Conservation (phyloP, 129 eudicot species). For the Deinandra increscens region DNA sequence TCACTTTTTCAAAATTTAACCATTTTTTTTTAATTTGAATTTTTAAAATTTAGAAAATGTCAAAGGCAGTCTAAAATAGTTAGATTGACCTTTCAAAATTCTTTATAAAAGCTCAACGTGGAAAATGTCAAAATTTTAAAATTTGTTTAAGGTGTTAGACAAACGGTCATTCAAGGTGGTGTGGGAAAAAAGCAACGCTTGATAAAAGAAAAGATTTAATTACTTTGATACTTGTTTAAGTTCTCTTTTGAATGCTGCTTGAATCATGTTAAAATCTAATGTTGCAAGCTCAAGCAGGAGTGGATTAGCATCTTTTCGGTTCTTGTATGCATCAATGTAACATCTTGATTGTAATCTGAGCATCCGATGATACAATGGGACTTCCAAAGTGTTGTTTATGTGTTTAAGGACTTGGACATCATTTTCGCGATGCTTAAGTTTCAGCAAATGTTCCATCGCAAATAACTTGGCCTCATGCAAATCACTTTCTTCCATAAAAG, state of each 20-base stretch:
- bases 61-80: too few species aligned
- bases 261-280: conserved; percentile 40
- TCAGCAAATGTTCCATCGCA: conserved; percentile 9
- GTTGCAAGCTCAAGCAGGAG: conserved; percentile 31
- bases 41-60: too few species aligned
- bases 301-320: conserved; percentile 9
- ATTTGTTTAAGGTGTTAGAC: too few species aligned
- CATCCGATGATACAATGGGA: conserved; percentile 19
- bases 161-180: too few species aligned
- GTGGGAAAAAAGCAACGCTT: too few species aligned
- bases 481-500: conserved; percentile 30
- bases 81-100: too few species aligned
- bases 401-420: neutral
- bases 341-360: conserved; percentile 31
- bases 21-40: too few species aligned
- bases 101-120: too few species aligned
- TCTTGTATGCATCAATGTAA: conserved; percentile 29
- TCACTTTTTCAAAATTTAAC: too few species aligned
- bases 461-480: conserved; percentile 31
- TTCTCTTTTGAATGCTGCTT: conserved; percentile 24
- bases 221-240: conserved; percentile 31
- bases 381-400: conserved; percentile 27
- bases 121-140: too few species aligned
- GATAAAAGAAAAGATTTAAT: neutral
- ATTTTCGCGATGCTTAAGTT: neutral